A percentile compares a stretch with the other conserved stretches of the same genome.
phyloP scores from a whole-genome alignment of 2,329 filamentous ascomycete genomes.

The Calonectria crousiana region DNA sequence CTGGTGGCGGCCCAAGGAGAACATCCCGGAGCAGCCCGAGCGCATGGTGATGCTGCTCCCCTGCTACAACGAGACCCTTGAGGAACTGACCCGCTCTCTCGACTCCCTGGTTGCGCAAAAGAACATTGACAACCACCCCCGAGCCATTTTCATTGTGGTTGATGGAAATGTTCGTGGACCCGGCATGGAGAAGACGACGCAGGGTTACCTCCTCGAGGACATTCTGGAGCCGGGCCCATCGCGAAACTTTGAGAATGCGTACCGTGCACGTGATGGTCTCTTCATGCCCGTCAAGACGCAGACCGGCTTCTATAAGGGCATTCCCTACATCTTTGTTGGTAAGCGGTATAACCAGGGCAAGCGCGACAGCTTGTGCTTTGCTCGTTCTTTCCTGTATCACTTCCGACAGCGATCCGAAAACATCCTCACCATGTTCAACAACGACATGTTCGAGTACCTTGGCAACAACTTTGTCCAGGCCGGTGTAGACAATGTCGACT shows the following conservation, averaged over 20 bases:
- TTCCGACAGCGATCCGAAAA: conserved; percentile 58
- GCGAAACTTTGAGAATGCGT: conserved; percentile 55
- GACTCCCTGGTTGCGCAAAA: conserved; percentile 60
- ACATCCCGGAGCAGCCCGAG: conserved; percentile 54
- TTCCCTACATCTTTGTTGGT: conserved; percentile 61
- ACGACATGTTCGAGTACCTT: conserved; percentile 56
- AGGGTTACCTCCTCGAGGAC: conserved; percentile 60
- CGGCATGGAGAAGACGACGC: conserved; percentile 61
- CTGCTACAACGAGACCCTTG: conserved; percentile 62
- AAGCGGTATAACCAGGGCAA: conserved; percentile 64
- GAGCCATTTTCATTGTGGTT: conserved; percentile 61
- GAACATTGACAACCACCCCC: conserved; percentile 55
- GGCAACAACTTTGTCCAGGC: conserved; percentile 53
- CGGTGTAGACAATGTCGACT: conserved; percentile 55
- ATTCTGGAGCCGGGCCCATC: conserved; percentile 54
- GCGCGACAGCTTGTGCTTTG: conserved; percentile 62
- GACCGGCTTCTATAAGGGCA: conserved; percentile 57
- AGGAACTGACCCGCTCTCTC: conserved; percentile 58
- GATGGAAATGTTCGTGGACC: conserved; percentile 61
- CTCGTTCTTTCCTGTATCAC: conserved; percentile 61
- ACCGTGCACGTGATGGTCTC: conserved; percentile 59
- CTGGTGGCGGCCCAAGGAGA: conserved; percentile 47
- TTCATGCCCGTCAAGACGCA: conserved; percentile 60
- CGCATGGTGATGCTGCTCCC: conserved; percentile 60
- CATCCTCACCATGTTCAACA: conserved; percentile 60